Percentiles rank a stretch among this genome's conserved stretches.
These are phyloP conservation scores for Alternaria conjuncta DNA, from an alignment of 2,329 filamentous ascomycete genomes.

Conservation along the genomic window DNA sequence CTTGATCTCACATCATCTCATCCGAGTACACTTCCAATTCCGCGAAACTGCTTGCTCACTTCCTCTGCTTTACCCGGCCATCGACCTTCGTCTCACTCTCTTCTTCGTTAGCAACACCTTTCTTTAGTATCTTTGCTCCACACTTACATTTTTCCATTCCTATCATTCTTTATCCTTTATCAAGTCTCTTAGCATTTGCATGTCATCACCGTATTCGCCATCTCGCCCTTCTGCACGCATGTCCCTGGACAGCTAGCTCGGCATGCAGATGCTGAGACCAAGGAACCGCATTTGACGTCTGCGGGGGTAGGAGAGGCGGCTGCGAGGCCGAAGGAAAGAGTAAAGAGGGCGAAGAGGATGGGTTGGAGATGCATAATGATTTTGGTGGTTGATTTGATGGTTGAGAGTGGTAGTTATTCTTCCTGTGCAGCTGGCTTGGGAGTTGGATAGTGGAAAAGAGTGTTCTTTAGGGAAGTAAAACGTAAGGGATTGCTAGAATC, in stretches of 20 bases:
- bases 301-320: background rate
- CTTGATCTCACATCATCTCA: background rate
- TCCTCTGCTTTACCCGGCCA: too few relatives aligned
- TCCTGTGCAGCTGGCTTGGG: background rate
- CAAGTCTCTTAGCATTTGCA: background rate
- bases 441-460: background rate
- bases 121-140: background rate
- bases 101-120: background rate
- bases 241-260: background rate
- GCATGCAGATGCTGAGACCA: background rate
- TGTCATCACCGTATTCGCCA: background rate
- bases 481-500: background rate
- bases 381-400: background rate
- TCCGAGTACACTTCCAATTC: fast-evolving
- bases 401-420: background rate
- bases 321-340: background rate
- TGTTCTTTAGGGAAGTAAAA: background rate
- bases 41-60: background rate
- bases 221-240: background rate
- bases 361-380: background rate
- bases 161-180: background rate
- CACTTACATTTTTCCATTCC: background rate
- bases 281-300: background rate
- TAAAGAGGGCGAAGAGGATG: background rate
- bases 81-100: background rate